Percentiles rank a stretch among this genome's conserved stretches.
Conservation (phyloP, 2,329 filamentous ascomycete genomes). For the Samsoniella hepiali region DNA sequence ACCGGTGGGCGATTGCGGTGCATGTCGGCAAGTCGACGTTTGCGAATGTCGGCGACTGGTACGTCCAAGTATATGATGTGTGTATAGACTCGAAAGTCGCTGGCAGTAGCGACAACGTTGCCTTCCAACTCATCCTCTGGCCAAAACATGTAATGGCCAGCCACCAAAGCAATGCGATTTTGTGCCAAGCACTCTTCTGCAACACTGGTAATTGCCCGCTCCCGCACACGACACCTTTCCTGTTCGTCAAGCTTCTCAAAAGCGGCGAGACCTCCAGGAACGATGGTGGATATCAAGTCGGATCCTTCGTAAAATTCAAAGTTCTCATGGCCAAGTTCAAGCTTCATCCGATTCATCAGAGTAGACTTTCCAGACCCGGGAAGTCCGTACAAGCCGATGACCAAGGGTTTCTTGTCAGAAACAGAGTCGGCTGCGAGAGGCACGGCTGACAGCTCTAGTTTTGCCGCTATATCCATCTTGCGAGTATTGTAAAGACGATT, state of each 20-base stretch:
- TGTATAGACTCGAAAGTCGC: conserved; percentile 47
- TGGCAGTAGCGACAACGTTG: conserved; percentile 38
- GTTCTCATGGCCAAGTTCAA: conserved; percentile 29
- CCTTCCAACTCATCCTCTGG: conserved; percentile 31
- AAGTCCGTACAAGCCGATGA: conserved; percentile 55
- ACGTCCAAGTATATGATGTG: conserved; percentile 58
- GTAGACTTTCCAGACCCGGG: conserved; percentile 52
- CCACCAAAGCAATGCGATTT: conserved; percentile 44
- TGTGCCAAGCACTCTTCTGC: conserved; percentile 32
- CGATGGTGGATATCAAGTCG: conserved; percentile 39
- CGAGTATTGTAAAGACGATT: background rate
- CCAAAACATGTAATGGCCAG: conserved; percentile 58
- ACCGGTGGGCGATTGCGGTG: conserved; percentile 32
- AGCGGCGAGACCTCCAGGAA: conserved; percentile 43
- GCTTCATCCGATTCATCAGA: conserved; percentile 40
- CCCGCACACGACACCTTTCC: conserved; percentile 39
- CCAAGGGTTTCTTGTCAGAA: conserved; percentile 29
- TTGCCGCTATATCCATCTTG: background rate
- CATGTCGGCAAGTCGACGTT: conserved; percentile 38
- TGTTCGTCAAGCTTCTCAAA: conserved; percentile 42
- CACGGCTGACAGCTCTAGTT: background rate
- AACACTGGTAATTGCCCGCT: conserved; percentile 45
- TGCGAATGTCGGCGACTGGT: conserved; percentile 33
- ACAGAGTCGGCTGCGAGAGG: background rate
- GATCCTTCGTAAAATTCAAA: conserved; percentile 54